A percentile compares a stretch with the other conserved stretches of the same genome.
phyloP scores from a whole-genome alignment of 2,329 filamentous ascomycete species.

The Colletotrichum ledebouriae region DNA sequence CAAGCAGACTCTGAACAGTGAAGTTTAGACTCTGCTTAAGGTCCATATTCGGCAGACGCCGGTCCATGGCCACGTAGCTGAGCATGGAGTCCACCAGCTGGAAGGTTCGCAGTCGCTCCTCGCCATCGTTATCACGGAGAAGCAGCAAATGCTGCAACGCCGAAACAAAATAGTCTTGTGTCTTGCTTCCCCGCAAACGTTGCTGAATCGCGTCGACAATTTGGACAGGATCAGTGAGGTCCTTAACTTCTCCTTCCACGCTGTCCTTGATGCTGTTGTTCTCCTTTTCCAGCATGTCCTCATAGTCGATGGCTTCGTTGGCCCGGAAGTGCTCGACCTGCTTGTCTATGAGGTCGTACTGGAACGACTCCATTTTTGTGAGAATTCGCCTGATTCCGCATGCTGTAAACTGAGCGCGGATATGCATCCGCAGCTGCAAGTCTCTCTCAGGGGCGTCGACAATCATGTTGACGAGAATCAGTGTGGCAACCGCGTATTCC shows the following conservation, averaged over 20 bases:
- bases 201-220: slow-evolving; percentile 94
- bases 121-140: slow-evolving; percentile 90
- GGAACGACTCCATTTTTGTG: slow-evolving; percentile 97
- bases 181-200: slow-evolving; percentile 84
- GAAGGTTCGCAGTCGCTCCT: slow-evolving; percentile 94
- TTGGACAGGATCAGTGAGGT: slow-evolving; percentile 91
- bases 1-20: slow-evolving; percentile 93
- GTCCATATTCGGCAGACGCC: slow-evolving; percentile 94
- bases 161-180: slow-evolving; percentile 96
- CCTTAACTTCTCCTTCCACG: slow-evolving; percentile 87
- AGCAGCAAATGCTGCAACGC: slow-evolving; percentile 95
- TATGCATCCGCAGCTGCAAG: slow-evolving; percentile 91
- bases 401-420: slow-evolving; percentile 94
- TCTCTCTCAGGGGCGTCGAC: slow-evolving; percentile 92
- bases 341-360: slow-evolving; percentile 98
- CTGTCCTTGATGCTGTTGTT: slow-evolving; percentile 91
- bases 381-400: slow-evolving; percentile 95
- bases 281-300: slow-evolving; percentile 94
- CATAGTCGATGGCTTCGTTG: slow-evolving; percentile 98
- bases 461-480: slow-evolving; percentile 97
- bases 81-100: slow-evolving; percentile 99
- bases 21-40: slow-evolving; percentile 98
- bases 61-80: slow-evolving; percentile 98
- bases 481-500: slow-evolving; percentile 96
- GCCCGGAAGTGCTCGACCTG: slow-evolving; percentile 93